Conservation (phyloP, 768 basidiomycete genomes). For the Pleurotus tuber-regium region DNA sequence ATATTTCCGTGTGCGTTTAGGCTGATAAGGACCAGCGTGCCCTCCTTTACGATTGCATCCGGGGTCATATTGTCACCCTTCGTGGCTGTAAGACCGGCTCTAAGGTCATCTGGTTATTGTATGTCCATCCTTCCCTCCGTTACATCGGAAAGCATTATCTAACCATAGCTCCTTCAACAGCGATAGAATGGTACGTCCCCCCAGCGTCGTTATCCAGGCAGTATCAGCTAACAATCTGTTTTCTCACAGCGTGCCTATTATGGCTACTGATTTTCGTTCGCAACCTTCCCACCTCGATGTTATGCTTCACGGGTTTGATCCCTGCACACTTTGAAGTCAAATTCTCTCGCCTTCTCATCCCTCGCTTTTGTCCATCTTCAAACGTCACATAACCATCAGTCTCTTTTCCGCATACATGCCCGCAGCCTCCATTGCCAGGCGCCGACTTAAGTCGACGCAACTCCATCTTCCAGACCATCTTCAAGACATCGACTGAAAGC, state of each 20-base stretch:
- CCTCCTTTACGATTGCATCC: conserved; percentile 79
- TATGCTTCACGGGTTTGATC: not conserved
- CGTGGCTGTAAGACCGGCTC: conserved; percentile 90
- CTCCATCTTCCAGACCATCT: conserved; percentile 6
- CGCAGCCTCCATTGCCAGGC: not conserved
- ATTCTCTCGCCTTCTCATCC: not conserved
- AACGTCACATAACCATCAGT: not conserved
- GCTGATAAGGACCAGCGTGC: conserved; percentile 86
- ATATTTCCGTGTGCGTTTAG: conserved; percentile 29
- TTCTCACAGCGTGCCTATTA: conserved; percentile 57
- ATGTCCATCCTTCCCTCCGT: conserved; percentile 17
- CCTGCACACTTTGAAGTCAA: not conserved
- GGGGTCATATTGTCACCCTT: conserved; percentile 86
- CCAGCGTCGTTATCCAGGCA: too few species aligned
- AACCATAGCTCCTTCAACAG: conserved; percentile 29
- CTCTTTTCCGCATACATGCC: not conserved
- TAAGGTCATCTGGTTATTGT: conserved; percentile 90
- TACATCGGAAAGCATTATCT: too few species aligned
- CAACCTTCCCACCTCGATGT: conserved; percentile 14
- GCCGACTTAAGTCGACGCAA: not conserved
- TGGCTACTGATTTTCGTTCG: conserved; percentile 40
- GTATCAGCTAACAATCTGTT: conserved; percentile 17
- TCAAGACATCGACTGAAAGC: conserved; percentile 2
- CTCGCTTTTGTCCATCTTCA: not conserved
- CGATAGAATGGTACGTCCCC: conserved; percentile 51